Evolutionary conservation across 1,284 basidiomycete species (phyloP).

Genomic region (Naganishia liquefaciens): DNA sequence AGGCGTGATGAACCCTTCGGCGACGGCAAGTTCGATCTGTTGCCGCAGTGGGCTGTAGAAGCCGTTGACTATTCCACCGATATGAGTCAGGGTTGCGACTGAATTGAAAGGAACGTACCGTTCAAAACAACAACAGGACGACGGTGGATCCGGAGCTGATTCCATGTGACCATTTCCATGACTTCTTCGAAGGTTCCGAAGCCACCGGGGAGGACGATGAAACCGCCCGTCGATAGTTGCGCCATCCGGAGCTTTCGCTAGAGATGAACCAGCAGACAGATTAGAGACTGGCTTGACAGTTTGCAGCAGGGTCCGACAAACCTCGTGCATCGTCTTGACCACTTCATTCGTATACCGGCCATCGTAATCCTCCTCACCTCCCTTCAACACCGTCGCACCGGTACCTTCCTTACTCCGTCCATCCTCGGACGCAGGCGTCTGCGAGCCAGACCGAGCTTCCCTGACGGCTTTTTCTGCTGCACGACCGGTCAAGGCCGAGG

Average conservation of each 20-base stretch:
- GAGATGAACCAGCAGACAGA: neutral
- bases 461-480: slow-evolving; percentile 51
- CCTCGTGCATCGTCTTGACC: slow-evolving; percentile 84
- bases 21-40: slow-evolving; percentile 67
- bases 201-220: slow-evolving; percentile 84
- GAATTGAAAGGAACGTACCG: slow-evolving; percentile 39
- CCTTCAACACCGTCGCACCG: slow-evolving; percentile 43
- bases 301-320: slow-evolving; percentile 17
- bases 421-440: slow-evolving; percentile 24
- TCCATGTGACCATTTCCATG: slow-evolving; percentile 87
- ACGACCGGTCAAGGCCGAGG: slow-evolving; percentile 59
- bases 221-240: slow-evolving; percentile 66
- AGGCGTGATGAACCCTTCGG: slow-evolving; percentile 72
- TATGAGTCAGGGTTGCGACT: neutral
- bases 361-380: slow-evolving; percentile 55
- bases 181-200: slow-evolving; percentile 92
- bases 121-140: slow-evolving; percentile 79
- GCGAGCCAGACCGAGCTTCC: slow-evolving; percentile 54
- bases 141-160: slow-evolving; percentile 74
- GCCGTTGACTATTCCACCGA: slow-evolving; percentile 58
- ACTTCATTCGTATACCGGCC: slow-evolving; percentile 55
- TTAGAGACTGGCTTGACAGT: neutral
- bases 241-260: slow-evolving; percentile 84
- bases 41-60: slow-evolving; percentile 78
- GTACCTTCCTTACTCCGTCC: slow-evolving; percentile 44